Percentiles rank a stretch among this genome's conserved stretches.
Conservation (phyloP, 495 filamentous ascomycete species). For the Acidiella bohemica region DNA sequence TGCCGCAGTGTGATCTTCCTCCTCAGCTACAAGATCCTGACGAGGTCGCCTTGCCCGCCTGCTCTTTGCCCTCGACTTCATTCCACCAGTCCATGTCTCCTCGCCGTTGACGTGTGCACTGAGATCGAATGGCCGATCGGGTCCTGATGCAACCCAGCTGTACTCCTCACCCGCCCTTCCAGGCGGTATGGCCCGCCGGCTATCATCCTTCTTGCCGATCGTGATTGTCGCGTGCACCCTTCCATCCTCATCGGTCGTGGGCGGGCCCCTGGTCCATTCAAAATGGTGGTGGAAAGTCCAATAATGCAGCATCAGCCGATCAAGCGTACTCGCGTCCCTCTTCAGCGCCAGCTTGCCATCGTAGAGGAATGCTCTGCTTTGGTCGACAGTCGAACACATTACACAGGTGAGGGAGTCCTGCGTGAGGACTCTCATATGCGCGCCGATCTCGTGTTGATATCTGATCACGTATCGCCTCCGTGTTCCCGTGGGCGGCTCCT, state of each 20-base stretch:
- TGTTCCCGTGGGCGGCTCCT: background rate
- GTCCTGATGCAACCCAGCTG: constrained; percentile 14
- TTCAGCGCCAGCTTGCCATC: background rate
- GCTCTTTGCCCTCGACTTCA: background rate
- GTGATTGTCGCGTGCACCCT: background rate
- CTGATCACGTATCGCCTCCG: constrained; percentile 1
- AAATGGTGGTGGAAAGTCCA: background rate
- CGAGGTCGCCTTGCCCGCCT: too few relatives aligned
- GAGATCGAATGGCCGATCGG: constrained; percentile 13
- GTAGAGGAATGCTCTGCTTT: too few relatives aligned
- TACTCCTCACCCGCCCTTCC: background rate
- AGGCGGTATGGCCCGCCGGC: background rate
- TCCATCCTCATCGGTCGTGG: too few relatives aligned
- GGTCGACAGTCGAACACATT: constrained; percentile 4
- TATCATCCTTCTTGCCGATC: background rate
- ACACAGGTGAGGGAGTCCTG: constrained; percentile 7
- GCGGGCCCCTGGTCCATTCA: too few relatives aligned
- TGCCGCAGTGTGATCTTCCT: background rate
- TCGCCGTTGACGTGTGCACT: constrained; percentile 7
- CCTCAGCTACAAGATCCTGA: too few relatives aligned
- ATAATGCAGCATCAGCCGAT: constrained; percentile 4
- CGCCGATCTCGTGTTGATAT: constrained; percentile 3
- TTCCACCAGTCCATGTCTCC: constrained; percentile 8
- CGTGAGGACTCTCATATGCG: background rate
- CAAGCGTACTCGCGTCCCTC: constrained; percentile 1